A percentile compares a stretch with the other conserved stretches of the same genome.
Conservation (phyloP, 169 alveolate species). For the Plasmodium vinckei region DNA sequence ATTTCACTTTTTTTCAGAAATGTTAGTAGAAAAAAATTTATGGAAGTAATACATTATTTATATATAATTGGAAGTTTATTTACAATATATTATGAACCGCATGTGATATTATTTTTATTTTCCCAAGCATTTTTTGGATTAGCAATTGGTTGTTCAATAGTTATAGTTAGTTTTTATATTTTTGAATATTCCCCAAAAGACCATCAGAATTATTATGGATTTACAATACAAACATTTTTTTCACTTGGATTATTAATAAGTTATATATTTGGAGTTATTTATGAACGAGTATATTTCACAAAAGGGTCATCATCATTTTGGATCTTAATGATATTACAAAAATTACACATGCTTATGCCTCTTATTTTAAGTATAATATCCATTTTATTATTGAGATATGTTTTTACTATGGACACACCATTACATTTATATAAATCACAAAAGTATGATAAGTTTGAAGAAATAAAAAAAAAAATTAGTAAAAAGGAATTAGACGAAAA, state of each 20-base stretch:
- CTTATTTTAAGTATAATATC: slow-evolving; percentile 35
- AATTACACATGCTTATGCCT: slow-evolving; percentile 26
- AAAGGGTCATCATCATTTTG: not conserved
- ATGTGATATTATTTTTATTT: slow-evolving; percentile 46
- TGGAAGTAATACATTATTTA: slow-evolving; percentile 23
- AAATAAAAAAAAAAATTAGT: slow-evolving; percentile 19
- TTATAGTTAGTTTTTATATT: slow-evolving; percentile 40
- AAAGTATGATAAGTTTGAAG: slow-evolving; percentile 37
- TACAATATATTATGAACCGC: slow-evolving; percentile 41
- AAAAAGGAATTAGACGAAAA: slow-evolving; percentile 15
- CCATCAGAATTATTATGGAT: slow-evolving; percentile 59
- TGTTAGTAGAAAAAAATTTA: slow-evolving; percentile 39
- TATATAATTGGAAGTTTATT: slow-evolving; percentile 50
- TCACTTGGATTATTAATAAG: slow-evolving; percentile 53
- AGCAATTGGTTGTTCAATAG: slow-evolving; percentile 69
- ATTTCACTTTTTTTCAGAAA: slow-evolving; percentile 20
- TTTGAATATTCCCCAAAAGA: slow-evolving; percentile 55
- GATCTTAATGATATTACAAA: slow-evolving; percentile 9
- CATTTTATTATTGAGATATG: slow-evolving; percentile 9
- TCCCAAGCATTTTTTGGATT: slow-evolving; percentile 67
- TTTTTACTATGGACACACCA: slow-evolving; percentile 51
- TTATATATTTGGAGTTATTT: slow-evolving; percentile 50
- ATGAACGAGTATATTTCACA: slow-evolving; percentile 11
- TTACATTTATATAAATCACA: slow-evolving; percentile 57
- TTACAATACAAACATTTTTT: slow-evolving; percentile 47